phyloP scores from a whole-genome alignment of 805 yeast genomes.

The Torulaspora indica region DNA sequence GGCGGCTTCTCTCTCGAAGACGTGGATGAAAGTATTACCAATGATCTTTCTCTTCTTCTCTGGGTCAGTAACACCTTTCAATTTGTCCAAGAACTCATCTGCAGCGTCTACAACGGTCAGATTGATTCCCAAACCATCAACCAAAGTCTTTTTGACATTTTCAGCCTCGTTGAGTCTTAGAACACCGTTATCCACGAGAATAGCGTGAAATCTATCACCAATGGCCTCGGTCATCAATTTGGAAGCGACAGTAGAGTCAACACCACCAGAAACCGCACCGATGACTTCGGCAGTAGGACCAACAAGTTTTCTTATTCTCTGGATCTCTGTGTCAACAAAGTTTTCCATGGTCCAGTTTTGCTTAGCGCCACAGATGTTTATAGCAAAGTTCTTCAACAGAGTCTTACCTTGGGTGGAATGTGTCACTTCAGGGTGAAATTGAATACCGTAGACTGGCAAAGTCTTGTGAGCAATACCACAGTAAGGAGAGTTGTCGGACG shows the following conservation, averaged over 20 bases:
- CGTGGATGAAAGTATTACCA: constrained; percentile 96
- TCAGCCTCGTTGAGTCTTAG: constrained; percentile 92
- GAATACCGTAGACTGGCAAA: constrained; percentile 84
- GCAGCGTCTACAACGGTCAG: constrained; percentile 92
- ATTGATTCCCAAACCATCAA: constrained; percentile 91
- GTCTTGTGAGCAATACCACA: constrained; percentile 82
- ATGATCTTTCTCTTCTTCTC: constrained; percentile 98
- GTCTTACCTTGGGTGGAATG: constrained; percentile 90
- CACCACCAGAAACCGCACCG: constrained; percentile 99
- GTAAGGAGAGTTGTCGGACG: constrained; percentile 89
- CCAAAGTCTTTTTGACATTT: constrained; percentile 80
- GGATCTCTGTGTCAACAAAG: constrained; percentile 93
- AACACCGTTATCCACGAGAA: constrained; percentile 96
- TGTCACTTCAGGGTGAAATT: constrained; percentile 98
- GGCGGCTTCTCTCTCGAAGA: constrained; percentile 93
- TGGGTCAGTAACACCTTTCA: constrained; percentile 95
- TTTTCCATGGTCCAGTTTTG: constrained; percentile 98
- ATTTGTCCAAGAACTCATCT: constrained; percentile 78
- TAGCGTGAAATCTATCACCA: constrained; percentile 98
- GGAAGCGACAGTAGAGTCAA: constrained; percentile 98
- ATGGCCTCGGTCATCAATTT: constrained; percentile 97
- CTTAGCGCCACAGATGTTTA: constrained; percentile 75
- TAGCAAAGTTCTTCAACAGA: constrained; percentile 87
- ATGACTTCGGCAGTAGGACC: constrained; percentile 98
- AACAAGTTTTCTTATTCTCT: constrained; percentile 82